These are phyloP conservation scores for Tuber brumale DNA, from an alignment of 495 filamentous ascomycete species.

Conservation along the genomic window DNA sequence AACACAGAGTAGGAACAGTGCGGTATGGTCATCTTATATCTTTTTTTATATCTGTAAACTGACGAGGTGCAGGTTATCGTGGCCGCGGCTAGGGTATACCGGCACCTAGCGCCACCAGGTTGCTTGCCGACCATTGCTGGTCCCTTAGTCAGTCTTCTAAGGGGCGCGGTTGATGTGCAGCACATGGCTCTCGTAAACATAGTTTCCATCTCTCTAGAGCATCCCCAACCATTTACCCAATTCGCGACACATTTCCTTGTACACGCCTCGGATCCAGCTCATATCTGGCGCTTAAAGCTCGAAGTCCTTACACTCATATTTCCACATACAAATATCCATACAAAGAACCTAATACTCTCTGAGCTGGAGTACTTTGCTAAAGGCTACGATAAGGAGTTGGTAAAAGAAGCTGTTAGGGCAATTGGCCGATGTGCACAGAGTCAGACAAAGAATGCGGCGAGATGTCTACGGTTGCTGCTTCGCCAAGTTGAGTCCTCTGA, in stretches of 20 bases:
- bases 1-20: slow-evolving; percentile 86
- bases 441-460: slow-evolving; percentile 58
- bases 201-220: slow-evolving; percentile 70
- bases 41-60: not conserved
- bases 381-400: slow-evolving; percentile 64
- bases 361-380: slow-evolving; percentile 90
- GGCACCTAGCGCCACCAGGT: slow-evolving; percentile 68
- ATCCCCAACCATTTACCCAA: slow-evolving; percentile 69
- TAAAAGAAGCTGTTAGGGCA: slow-evolving; percentile 80
- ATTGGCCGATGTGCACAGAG: slow-evolving; percentile 88
- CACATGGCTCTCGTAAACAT: slow-evolving; percentile 89
- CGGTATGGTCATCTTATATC: slow-evolving; percentile 44
- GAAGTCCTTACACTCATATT: slow-evolving; percentile 86
- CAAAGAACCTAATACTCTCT: slow-evolving; percentile 77
- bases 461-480: slow-evolving; percentile 75
- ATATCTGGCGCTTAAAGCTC: slow-evolving; percentile 82
- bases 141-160: slow-evolving; percentile 75
- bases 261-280: slow-evolving; percentile 68
- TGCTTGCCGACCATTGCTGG: slow-evolving; percentile 67
- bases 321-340: slow-evolving; percentile 64
- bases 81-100: slow-evolving; percentile 75
- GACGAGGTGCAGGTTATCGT: slow-evolving; percentile 57
- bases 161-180: slow-evolving; percentile 77
- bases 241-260: slow-evolving; percentile 85
- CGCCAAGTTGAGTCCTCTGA: slow-evolving; percentile 77